phyloP scores from a whole-genome alignment of 75 land plant genomes.

The Pinus tabuliformis region DNA sequence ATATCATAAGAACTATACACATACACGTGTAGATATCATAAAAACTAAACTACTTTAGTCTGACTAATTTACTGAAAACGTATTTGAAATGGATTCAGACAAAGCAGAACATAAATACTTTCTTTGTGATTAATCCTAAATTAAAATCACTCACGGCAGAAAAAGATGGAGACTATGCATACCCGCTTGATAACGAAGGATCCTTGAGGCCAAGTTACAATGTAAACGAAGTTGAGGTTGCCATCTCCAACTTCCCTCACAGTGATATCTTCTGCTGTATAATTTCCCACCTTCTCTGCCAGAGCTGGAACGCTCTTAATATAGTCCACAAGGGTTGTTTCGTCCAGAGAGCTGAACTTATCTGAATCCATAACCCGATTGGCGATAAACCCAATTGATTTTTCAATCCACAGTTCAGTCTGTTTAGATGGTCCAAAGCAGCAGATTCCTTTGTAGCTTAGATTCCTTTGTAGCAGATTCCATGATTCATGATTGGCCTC shows the following conservation, averaged over 20 bases:
- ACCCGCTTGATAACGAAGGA: conserved; percentile 94
- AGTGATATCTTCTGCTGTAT: background rate
- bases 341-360: conserved; percentile 37
- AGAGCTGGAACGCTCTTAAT: conserved; percentile 44
- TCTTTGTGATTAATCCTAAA: background rate
- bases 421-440: no score
- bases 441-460: no score
- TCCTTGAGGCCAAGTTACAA: conserved; percentile 55
- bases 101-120: background rate
- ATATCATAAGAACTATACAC: no score
- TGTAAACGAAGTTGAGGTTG: conserved; percentile 88
- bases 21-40: no score
- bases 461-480: no score
- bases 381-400: no score
- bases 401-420: no score
- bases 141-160: background rate
- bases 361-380: background rate
- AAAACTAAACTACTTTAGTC: no score
- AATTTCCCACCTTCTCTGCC: background rate
- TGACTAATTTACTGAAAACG: no score
- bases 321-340: conserved; percentile 44
- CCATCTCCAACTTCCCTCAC: conserved; percentile 90
- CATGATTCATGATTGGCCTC: no score
- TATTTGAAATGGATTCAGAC: no score
- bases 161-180: background rate